Percentiles rank a stretch among this genome's conserved stretches.
These are phyloP conservation scores for Monosporozyma unispora DNA, from an alignment of 805 yeast species.

Conservation along the genomic window DNA sequence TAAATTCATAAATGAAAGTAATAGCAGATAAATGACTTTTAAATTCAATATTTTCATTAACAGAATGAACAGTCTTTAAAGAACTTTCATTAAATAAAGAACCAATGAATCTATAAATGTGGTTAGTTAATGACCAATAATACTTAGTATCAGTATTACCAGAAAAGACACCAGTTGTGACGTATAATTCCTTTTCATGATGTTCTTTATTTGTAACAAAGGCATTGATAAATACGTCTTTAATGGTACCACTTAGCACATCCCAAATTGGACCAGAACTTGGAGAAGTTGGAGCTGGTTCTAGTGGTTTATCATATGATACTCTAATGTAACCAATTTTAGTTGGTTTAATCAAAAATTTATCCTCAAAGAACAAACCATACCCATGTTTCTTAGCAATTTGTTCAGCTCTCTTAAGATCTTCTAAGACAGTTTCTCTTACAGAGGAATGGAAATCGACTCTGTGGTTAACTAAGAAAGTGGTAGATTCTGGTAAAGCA, in stretches of 20 bases:
- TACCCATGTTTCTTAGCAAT: slow-evolving; percentile 42
- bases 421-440: slow-evolving; percentile 34
- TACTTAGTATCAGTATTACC: slow-evolving; percentile 57
- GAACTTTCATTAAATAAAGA: slow-evolving; percentile 12
- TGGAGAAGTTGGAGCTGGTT: slow-evolving; percentile 36
- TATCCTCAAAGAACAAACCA: slow-evolving; percentile 33
- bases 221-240: slow-evolving; percentile 46
- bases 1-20: slow-evolving; percentile 47
- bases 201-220: slow-evolving; percentile 10
- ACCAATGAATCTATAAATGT: slow-evolving; percentile 43
- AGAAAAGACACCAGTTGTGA: slow-evolving; percentile 44
- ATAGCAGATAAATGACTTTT: slow-evolving; percentile 52
- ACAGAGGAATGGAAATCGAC: slow-evolving; percentile 48
- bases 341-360: slow-evolving; percentile 19
- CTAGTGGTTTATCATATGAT: slow-evolving; percentile 17
- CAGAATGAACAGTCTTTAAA: slow-evolving; percentile 43
- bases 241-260: slow-evolving; percentile 42
- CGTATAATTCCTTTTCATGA: slow-evolving; percentile 22
- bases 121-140: slow-evolving; percentile 47
- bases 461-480: slow-evolving; percentile 53
- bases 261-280: slow-evolving; percentile 32
- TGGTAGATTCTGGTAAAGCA: slow-evolving; percentile 62
- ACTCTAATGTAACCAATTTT: slow-evolving; percentile 27
- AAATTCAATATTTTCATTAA: slow-evolving; percentile 49
- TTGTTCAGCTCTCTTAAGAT: slow-evolving; percentile 29